A percentile compares a stretch with the other conserved stretches of the same genome.
Conservation (phyloP, 495 filamentous ascomycete species). For the Clavariopsis aquatica region DNA sequence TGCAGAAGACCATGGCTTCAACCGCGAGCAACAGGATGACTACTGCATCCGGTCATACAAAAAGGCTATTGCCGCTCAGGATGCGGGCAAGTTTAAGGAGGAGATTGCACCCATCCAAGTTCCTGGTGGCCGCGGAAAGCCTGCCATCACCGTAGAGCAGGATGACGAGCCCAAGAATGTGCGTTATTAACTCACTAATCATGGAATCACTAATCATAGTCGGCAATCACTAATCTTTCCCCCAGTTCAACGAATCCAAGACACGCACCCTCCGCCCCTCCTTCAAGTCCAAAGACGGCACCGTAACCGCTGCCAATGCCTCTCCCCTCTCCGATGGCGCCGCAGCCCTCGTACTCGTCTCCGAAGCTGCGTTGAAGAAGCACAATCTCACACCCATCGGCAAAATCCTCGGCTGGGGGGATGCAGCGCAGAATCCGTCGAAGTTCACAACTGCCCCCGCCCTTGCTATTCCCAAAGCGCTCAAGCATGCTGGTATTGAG, state of each 20-base stretch:
- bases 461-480: constrained; percentile 94
- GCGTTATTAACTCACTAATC: background rate
- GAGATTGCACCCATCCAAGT: constrained; percentile 93
- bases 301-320: constrained; percentile 96
- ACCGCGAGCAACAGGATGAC: constrained; percentile 80
- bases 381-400: constrained; percentile 86
- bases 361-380: constrained; percentile 83
- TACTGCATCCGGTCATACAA: constrained; percentile 92
- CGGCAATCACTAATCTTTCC: constrained; percentile 18
- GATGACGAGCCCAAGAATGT: constrained; percentile 96
- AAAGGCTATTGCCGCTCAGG: constrained; percentile 83
- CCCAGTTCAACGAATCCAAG: constrained; percentile 85
- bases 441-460: constrained; percentile 96
- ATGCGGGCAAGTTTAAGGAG: constrained; percentile 70
- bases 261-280: constrained; percentile 79
- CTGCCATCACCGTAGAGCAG: constrained; percentile 71
- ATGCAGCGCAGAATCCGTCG: constrained; percentile 83
- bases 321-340: constrained; percentile 94
- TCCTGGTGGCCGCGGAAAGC: constrained; percentile 85
- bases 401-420: constrained; percentile 95
- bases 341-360: constrained; percentile 85
- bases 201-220: background rate
- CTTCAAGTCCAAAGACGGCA: constrained; percentile 80
- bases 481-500: constrained; percentile 82
- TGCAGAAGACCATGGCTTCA: constrained; percentile 77